Conservation (phyloP, 2,329 filamentous ascomycete genomes). For the Xylariaceae sp. region DNA sequence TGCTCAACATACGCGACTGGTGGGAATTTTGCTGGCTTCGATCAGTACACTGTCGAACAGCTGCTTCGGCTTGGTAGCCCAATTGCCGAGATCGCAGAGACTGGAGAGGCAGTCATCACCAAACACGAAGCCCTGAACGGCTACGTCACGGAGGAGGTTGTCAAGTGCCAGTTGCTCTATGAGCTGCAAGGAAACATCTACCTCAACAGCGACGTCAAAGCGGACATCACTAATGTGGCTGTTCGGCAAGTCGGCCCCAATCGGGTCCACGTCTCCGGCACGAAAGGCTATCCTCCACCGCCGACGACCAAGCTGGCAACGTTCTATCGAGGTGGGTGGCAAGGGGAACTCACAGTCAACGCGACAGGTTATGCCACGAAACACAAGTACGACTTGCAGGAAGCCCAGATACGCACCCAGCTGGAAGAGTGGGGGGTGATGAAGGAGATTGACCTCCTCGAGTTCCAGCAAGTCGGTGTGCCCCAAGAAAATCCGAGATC, state of each 20-base stretch:
- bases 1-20: conserved; percentile 50
- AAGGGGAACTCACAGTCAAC: conserved; percentile 40
- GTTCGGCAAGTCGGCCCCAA: conserved; percentile 33
- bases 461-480: conserved; percentile 44
- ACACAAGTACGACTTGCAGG: conserved; percentile 45
- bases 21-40: conserved; percentile 48
- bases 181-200: conserved; percentile 44
- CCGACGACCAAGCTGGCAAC: conserved; percentile 48
- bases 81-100: conserved; percentile 34
- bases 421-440: conserved; percentile 34
- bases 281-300: conserved; percentile 39
- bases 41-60: conserved; percentile 31
- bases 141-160: conserved; percentile 31
- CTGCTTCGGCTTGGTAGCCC: conserved; percentile 33
- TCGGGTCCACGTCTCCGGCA: conserved; percentile 37
- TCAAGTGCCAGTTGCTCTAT: conserved; percentile 45
- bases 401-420: conserved; percentile 40
- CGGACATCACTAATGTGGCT: conserved; percentile 32
- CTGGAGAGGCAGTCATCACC: conserved; percentile 32
- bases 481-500: conserved; percentile 34
- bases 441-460: conserved; percentile 43
- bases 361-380: conserved; percentile 42
- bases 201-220: conserved; percentile 44
- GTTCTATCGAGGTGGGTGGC: conserved; percentile 44
- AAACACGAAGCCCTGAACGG: conserved; percentile 33